Conservation (phyloP, 2,329 filamentous ascomycete genomes). For the Aspergillus tamarii region DNA sequence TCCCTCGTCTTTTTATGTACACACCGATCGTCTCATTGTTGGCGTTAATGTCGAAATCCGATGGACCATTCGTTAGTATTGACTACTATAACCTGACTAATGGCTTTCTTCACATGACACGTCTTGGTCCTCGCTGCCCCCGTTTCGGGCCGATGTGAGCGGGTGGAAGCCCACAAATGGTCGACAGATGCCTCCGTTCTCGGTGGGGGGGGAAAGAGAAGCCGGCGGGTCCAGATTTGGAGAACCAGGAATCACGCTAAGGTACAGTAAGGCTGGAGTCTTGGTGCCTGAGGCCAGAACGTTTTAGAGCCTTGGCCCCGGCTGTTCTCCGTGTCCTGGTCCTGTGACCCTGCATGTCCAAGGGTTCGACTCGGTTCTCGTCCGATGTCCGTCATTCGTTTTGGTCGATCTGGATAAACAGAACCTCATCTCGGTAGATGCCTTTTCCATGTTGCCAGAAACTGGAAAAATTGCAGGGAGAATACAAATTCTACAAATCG, state of each 20-base stretch:
- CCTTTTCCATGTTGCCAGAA: neutral
- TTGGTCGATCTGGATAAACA: neutral
- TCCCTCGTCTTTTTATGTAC: too few relatives aligned
- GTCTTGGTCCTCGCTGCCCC: neutral
- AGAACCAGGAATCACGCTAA: neutral
- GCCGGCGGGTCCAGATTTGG: slow-evolving; percentile 10
- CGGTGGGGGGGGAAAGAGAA: slow-evolving; percentile 7
- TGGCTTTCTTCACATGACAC: slow-evolving; percentile 2
- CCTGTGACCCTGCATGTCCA: neutral
- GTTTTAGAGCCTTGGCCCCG: neutral
- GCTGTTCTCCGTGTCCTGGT: neutral
- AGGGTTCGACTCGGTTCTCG: slow-evolving; percentile 2
- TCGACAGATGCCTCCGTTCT: slow-evolving; percentile 6
- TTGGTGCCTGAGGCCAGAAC: neutral
- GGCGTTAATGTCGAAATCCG: too few relatives aligned
- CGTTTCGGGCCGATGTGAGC: slow-evolving; percentile 9
- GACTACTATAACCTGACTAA: too few relatives aligned
- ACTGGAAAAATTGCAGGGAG: neutral
- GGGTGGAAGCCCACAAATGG: slow-evolving; percentile 2
- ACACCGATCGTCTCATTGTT: too few relatives aligned
- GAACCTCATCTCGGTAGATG: neutral
- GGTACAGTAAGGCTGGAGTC: neutral
- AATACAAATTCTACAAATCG: neutral
- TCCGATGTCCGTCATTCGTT: neutral
- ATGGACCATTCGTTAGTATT: too few relatives aligned